Base-by-base conservation (phyloP, 306 rosid species). In the Argentina anserina region DNA sequence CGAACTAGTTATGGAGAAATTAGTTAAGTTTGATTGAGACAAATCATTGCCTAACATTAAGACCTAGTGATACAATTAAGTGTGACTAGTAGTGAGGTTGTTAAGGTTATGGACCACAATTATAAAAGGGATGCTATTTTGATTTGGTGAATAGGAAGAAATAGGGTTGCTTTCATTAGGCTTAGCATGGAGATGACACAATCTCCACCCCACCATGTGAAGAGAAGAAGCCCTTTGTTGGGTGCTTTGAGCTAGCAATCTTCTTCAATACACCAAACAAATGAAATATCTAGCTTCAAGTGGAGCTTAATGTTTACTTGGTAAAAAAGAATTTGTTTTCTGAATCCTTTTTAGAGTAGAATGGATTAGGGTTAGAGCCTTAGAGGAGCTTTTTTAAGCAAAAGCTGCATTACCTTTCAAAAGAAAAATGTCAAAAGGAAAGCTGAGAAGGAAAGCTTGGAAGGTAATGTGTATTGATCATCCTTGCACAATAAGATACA, bases 161-260 rank as follows among this genome's bases (percentile, higher is more conserved):
- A 61, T 37, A n/a, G 46, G 69, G 66, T 71, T 49, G 83, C 83
- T 86, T 84, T 84, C 86, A 70, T 52, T 59, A 40, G 61, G 42
- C 67, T 56, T 53, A 52, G 81, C 82, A 77, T 75, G 69, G 68
- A 78, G 77, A 75, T 66, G 79, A 61, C 79, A 88, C 11, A 13
- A 47, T 80, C 59, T 69, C 65, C 84, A 65, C 87, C 90, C 78
- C 81, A 82, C 87, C 93, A 86, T 84, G 93, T 84, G 93, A 88
- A 81, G 46, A 53, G 61, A 53, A 53, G 61, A 53, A 53, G 61
- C 76, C 79, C 81, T 77, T 68, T 63, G 76, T 67, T 76, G 75
- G 85, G 85, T 83, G 81, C 78, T 87, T 81, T 78, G 78, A 73
- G 82, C 75, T 28, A 75, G 41, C 86, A 72, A 59, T 40, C 72